Evolutionary conservation across 371 early-diverging fungal species (phyloP), one percentile per base, ranked within the genome.

Genomic region (Encephalitozoon hellem): DNA sequence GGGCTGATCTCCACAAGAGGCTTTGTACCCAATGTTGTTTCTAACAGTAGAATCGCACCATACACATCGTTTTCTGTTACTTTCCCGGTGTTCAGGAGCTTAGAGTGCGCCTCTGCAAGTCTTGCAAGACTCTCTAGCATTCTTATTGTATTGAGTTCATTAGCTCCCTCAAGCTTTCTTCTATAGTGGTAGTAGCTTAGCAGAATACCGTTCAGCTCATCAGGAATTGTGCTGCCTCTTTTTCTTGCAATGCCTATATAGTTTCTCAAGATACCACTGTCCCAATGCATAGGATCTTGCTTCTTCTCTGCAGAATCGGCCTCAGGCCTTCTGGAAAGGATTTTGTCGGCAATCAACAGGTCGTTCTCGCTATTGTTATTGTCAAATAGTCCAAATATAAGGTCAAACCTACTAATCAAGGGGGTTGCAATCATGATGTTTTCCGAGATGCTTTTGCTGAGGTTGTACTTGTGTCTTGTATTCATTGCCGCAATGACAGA

Each of bases 91-190:
- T 54, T 55, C 39, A 77, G 47, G 0, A 80, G 43, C 67, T 80
- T 80, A n/a, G 85, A 72, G 68, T 85, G 80, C 39, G 80, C 73
- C 41, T 85, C 83, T 8, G 80, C 42, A 12, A 85, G 74, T 28
- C 85, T n/a, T 11, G 82, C 75, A 28, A 83, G 72, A 67, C 85
- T 79, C 63, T 85, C 85, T n/a, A 85, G 72, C 69, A 77, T 83
- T 21, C 85, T 66, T 30, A 85, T 77, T 2, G 84, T 85, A 55
- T 78, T 75, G 51, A 73, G 77, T 43, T 80, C 80, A 39, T 69
- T 74, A 18, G 67, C 18, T 41, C 70, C 76, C 38, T 77, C 74
- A 28, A 23, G 23, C 42, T 67, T 81, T 47, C 79, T 74, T 72
- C 67, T 78, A 63, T 55, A 47, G 25, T 76, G 49, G 68, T 83